These are phyloP conservation scores for Malus orientalis DNA, from an alignment of 306 rosid genomes.

Conservation along the genomic window DNA sequence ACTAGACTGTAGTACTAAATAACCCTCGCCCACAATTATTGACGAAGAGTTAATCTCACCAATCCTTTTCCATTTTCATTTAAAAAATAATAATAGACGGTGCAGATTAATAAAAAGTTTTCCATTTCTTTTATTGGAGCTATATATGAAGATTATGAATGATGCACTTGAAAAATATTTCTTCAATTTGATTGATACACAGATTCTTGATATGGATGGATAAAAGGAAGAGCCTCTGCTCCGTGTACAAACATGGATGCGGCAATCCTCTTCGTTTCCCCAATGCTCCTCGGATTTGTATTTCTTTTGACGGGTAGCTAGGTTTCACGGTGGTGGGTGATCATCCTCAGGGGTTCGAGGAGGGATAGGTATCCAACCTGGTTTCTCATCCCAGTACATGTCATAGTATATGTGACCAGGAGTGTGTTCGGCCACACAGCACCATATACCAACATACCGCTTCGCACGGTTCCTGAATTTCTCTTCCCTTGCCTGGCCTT, in stretches of 20 bases:
- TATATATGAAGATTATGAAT: not conserved
- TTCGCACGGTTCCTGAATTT: constrained; percentile 69
- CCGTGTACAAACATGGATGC: not conserved
- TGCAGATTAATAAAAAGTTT: not conserved
- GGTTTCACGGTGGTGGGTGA: constrained; percentile 67
- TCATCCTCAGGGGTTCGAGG: constrained; percentile 79
- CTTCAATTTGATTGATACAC: constrained; percentile 6
- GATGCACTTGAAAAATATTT: not conserved
- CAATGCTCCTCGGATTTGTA: not conserved
- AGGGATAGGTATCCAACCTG: constrained; percentile 78
- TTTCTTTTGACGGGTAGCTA: not conserved
- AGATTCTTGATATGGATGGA: constrained; percentile 7
- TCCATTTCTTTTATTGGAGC: constrained; percentile 3
- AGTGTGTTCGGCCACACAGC: constrained; percentile 64
- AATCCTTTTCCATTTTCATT: too few species aligned
- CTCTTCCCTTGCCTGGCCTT: constrained; percentile 54
- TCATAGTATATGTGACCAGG: constrained; percentile 93
- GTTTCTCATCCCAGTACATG: constrained; percentile 98
- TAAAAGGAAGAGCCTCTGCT: constrained; percentile 2
- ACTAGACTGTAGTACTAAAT: too few species aligned
- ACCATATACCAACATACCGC: constrained; percentile 88
- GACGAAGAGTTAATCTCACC: too few species aligned
- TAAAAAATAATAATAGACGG: not conserved
- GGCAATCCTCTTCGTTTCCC: not conserved
- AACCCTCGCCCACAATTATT: too few species aligned